Evolutionary conservation across 2,329 filamentous ascomycete genomes (phyloP), one percentile per base, ranked within the genome.

Genomic region (Stylonectria norvegica): DNA sequence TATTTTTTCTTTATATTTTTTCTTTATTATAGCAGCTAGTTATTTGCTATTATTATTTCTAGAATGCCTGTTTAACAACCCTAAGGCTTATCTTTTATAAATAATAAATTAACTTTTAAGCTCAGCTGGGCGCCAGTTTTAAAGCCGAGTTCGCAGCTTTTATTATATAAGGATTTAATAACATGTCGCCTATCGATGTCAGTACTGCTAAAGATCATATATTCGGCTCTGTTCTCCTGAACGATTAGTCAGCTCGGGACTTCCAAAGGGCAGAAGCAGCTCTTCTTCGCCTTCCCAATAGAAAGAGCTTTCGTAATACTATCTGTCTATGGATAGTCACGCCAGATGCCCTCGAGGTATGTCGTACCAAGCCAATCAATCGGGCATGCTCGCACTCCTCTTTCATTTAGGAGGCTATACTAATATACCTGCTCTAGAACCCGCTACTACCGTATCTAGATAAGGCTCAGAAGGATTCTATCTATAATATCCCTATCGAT

Each of bases 21-120:
- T n/a, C n/a, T n/a, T n/a, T n/a, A n/a, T n/a, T 91, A 93, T 55
- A 86, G 91, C 59, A 85, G 86, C 5, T 79, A 87, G 38, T 83
- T 86, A 5, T 86, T 82, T 7, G 86, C 83, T 3, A 76, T 91
- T 7, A 83, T 90, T 1, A 71, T 86, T 4, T 88, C 85, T 0
- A 85, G 85, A 8, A 89, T 86, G 0, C 75, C 79, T 0, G 78
- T 93, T 43, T 73, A 75, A 22, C 74, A 87, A 18, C 87, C 87
- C 0, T 78, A 81, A 45, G 87, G 86, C 1, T 87, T 91, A 15
- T n/a, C n/a, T n/a, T 15, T 0, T 75, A 78, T 35, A 85, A 85
- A 79, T 85, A 15, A 6, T 6, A 30, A 9, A 6, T 14, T 14
- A 15, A 30, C 42, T 61, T 85, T 11, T 33, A 22, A 25, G 29